A percentile compares a stretch with the other conserved stretches of the same genome.
Evolutionary conservation across 2,329 filamentous ascomycete genomes (phyloP).

Genomic region (Neofusicoccum ribis): DNA sequence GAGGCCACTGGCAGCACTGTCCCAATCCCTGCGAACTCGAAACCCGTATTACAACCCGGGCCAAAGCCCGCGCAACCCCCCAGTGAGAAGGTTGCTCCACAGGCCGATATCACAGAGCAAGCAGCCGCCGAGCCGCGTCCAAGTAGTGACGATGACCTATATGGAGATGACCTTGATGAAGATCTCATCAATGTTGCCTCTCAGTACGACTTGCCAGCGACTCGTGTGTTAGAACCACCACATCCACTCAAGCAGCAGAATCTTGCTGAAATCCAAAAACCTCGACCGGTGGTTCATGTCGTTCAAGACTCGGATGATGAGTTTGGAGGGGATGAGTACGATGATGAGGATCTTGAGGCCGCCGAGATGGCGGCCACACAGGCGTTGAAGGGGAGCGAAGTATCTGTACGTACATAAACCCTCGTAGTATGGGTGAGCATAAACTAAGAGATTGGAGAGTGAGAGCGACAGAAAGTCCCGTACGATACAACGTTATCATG

Average conservation of each 20-base stretch:
- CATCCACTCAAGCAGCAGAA: background rate
- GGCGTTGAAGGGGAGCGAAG: constrained; percentile 51
- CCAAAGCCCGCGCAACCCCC: background rate
- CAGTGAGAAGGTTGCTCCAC: background rate
- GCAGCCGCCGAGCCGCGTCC: background rate
- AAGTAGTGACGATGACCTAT: constrained; percentile 47
- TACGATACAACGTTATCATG: constrained; percentile 82
- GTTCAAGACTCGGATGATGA: constrained; percentile 64
- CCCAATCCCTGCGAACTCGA: background rate
- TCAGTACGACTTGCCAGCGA: constrained; percentile 40
- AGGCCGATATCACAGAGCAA: too few relatives aligned
- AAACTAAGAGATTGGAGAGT: constrained; percentile 69
- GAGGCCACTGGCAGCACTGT: background rate
- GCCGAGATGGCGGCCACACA: constrained; percentile 74
- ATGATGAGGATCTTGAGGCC: constrained; percentile 69
- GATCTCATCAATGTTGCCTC: constrained; percentile 61
- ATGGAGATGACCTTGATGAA: constrained; percentile 54
- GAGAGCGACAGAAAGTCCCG: constrained; percentile 58
- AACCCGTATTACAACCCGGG: background rate
- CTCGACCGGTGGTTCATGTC: background rate
- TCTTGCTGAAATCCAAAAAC: background rate
- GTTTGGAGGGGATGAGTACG: constrained; percentile 67
- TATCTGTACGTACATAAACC: constrained; percentile 19
- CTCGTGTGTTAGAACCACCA: background rate
- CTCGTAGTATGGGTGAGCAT: constrained; percentile 18